Base-by-base conservation (phyloP, 805 yeast genomes). In the Cyberlindnera veronae region DNA sequence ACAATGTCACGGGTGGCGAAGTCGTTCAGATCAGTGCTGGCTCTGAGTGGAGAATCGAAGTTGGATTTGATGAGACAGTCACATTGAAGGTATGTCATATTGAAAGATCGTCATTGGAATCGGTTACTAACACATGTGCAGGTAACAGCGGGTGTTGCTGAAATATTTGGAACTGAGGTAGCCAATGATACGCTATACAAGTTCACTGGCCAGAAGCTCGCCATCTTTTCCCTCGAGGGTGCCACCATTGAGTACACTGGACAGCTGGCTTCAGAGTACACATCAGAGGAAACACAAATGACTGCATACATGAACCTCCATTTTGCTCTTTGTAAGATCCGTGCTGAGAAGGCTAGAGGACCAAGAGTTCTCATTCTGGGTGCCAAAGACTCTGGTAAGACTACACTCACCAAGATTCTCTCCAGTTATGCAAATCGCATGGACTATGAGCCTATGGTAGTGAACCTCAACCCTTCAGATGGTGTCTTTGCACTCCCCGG, bases 111-210 rank as follows among this genome's bases (percentile, higher is more conserved):
- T n/a, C n/a, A n/a, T n/a, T n/a, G n/a, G n/a, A 16, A 20, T 5
- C 17, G 9, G 6, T 14, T 38, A 23, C 32, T 36, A 37, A 39
- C 37, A 13, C 8, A 21, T 2, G 3, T 5, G 18, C 14, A 36
- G 44, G 68, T 82, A 10, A 42, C 62, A 3, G 64, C 68, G 3
- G 99, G 99, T 4, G 71, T 80, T 3, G 96, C 87, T 2, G 99
- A 93, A 64, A 75, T 89, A 9, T 87, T 84, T 62, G 99, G 99
- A 18, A 87, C 96, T 3, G 99, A 93, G 59, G 72, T 93, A 18
- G 85, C 96, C 3, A 67, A 72, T 31, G 86, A 84, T 42, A 68
- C 72, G 1, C 84, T 79, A 17, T 82, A 79, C 52, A 57, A 62
- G 3, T 79, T 85, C 53, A 61, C 64, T 19, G 81, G 80, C 7